A percentile compares a stretch with the other conserved stretches of the same genome.
phyloP scores from a whole-genome alignment of 2,329 filamentous ascomycete genomes.

The Hymenoscyphus linearis region DNA sequence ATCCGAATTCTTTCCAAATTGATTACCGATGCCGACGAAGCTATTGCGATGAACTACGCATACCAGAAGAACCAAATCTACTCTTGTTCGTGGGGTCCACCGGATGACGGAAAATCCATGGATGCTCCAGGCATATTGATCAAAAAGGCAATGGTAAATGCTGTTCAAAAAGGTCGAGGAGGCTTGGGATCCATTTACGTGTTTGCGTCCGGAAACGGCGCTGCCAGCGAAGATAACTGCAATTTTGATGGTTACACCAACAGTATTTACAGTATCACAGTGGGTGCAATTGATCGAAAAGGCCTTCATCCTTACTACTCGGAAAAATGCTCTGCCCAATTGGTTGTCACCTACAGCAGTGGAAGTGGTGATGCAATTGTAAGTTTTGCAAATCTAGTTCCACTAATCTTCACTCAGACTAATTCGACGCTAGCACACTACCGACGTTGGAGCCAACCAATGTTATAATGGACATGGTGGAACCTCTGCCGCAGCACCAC shows the following conservation, averaged over 20 bases:
- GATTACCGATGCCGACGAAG: slow-evolving; percentile 90
- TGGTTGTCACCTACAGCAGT: slow-evolving; percentile 96
- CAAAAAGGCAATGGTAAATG: slow-evolving; percentile 83
- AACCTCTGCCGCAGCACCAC: slow-evolving; percentile 88
- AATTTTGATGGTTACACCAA: slow-evolving; percentile 99
- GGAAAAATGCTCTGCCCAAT: slow-evolving; percentile 88
- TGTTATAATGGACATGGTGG: slow-evolving; percentile 85
- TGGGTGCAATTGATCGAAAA: slow-evolving; percentile 84
- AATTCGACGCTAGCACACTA: slow-evolving; percentile 62
- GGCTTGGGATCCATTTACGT: slow-evolving; percentile 90
- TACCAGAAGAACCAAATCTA: slow-evolving; percentile 93
- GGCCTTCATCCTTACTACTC: slow-evolving; percentile 94
- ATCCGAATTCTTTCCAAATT: slow-evolving; percentile 88
- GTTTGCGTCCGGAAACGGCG: slow-evolving; percentile 94
- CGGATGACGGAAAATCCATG: slow-evolving; percentile 91
- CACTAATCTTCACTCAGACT: slow-evolving; percentile 8
- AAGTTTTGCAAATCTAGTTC: slow-evolving; percentile 29
- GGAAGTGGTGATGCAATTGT: slow-evolving; percentile 80
- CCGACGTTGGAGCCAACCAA: slow-evolving; percentile 77
- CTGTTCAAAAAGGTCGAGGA: slow-evolving; percentile 77
- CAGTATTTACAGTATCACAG: slow-evolving; percentile 97
- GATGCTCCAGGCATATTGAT: slow-evolving; percentile 88
- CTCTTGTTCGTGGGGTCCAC: slow-evolving; percentile 97
- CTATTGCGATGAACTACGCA: slow-evolving; percentile 85
- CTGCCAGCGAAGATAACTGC: slow-evolving; percentile 83